Percentiles rank a stretch among this genome's conserved stretches.
Evolutionary conservation across 73 alveolate species (phyloP).

Genomic region (Breviolum minutum): DNA sequence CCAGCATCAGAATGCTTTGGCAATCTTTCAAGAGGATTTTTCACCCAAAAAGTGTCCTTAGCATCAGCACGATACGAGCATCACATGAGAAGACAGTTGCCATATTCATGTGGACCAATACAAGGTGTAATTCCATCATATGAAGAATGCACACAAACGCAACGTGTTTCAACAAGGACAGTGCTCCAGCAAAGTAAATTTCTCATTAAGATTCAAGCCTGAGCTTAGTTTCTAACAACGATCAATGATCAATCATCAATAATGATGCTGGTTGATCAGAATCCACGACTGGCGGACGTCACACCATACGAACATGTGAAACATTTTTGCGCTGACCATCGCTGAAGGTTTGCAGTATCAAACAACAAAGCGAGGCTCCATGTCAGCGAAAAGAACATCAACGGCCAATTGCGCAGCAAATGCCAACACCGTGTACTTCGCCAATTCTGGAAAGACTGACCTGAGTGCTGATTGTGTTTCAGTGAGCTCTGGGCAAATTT

Average conservation of each 20-base stretch:
- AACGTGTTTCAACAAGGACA: neutral
- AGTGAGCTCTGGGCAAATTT: neutral
- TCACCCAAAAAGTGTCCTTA: constrained; percentile 78
- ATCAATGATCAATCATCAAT: too few relatives aligned
- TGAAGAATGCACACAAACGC: neutral
- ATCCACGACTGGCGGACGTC: too few relatives aligned
- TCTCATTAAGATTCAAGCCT: too few relatives aligned
- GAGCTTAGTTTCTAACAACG: too few relatives aligned
- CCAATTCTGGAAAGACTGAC: constrained; percentile 83
- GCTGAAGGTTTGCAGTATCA: too few relatives aligned
- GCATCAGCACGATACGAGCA: neutral
- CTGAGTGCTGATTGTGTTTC: neutral
- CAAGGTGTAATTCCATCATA: neutral
- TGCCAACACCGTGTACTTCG: constrained; percentile 73
- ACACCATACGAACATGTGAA: too few relatives aligned
- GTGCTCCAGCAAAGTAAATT: neutral
- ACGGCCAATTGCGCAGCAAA: constrained; percentile 64
- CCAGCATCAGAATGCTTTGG: constrained; percentile 35
- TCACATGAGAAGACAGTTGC: neutral
- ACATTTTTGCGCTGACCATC: too few relatives aligned
- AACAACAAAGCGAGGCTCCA: constrained; percentile 18
- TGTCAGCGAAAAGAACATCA: constrained; percentile 33
- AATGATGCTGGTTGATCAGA: too few relatives aligned
- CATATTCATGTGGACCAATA: too few relatives aligned
- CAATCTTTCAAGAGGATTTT: constrained; percentile 27